Evolutionary conservation across 2,329 filamentous ascomycete species (phyloP).

Genomic region (Cryphonectria japonica): DNA sequence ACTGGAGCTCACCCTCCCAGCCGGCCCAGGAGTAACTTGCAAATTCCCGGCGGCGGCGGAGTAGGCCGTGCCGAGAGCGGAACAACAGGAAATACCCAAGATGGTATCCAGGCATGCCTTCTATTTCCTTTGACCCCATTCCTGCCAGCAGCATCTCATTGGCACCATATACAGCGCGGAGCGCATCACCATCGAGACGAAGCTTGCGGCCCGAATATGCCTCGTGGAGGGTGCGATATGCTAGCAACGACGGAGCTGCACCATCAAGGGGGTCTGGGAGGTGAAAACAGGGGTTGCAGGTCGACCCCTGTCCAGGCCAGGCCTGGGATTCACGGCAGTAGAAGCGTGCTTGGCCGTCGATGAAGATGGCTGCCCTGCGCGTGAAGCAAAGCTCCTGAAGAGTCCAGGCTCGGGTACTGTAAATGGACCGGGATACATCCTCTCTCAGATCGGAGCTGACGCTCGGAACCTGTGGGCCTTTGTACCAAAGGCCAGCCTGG

Average conservation of each 20-base stretch:
- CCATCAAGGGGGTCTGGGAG: not conserved
- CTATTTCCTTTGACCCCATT: not conserved
- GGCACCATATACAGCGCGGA: slow-evolving; percentile 4
- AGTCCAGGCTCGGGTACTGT: slow-evolving; percentile 9
- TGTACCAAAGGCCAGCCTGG: not conserved
- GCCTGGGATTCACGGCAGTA: not conserved
- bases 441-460: too few relatives aligned
- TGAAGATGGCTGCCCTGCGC: not conserved
- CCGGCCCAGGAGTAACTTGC: slow-evolving; percentile 16
- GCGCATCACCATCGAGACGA: not conserved
- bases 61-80: not conserved
- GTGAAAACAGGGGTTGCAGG: too few relatives aligned
- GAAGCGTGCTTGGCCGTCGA: not conserved
- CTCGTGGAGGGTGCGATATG: not conserved
- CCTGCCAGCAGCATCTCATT: not conserved
- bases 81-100: too few relatives aligned
- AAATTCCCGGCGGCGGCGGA: slow-evolving; percentile 8
- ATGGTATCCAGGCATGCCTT: too few relatives aligned
- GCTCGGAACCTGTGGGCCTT: not conserved
- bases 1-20: not conserved
- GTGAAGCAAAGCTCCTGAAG: not conserved
- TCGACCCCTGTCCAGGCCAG: too few relatives aligned
- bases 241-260: not conserved
- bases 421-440: not conserved
- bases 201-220: not conserved